Conservation (phyloP, 2,329 filamentous ascomycete species). For the Chrysoporthe austroafricana region DNA sequence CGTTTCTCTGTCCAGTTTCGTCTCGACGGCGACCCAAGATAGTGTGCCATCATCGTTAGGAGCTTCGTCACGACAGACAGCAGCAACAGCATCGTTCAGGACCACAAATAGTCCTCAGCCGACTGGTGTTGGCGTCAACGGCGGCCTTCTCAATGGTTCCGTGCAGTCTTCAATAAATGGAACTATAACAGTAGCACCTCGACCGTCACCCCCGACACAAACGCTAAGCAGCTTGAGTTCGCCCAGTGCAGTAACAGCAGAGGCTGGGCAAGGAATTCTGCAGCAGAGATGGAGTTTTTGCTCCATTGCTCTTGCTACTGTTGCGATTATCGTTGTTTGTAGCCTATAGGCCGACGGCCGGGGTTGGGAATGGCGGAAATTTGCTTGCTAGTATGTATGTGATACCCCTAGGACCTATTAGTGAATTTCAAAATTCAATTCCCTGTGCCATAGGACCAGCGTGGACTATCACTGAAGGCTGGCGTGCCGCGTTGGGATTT, state of each 20-base stretch:
- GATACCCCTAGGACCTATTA: too few species aligned
- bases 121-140: neutral
- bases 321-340: neutral
- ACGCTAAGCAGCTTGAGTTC: neutral
- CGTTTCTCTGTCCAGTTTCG: neutral
- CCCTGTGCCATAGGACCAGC: too few species aligned
- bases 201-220: neutral
- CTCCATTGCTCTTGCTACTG: neutral
- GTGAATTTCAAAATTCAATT: too few species aligned
- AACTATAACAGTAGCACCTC: neutral
- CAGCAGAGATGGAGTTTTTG: slow-evolving; percentile 1
- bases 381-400: too few species aligned
- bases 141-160: neutral
- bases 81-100: neutral
- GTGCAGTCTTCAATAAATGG: neutral
- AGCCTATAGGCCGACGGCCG: neutral
- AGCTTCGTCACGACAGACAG: neutral
- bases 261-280: neutral
- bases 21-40: neutral
- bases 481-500: too few species aligned
- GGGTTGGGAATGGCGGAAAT: too few species aligned
- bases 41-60: neutral
- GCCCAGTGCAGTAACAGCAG: neutral
- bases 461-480: too few species aligned
- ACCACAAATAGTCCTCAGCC: neutral